Conservation (phyloP, 164 flowering plant genomes). For the Cinnamomum micranthum region DNA sequence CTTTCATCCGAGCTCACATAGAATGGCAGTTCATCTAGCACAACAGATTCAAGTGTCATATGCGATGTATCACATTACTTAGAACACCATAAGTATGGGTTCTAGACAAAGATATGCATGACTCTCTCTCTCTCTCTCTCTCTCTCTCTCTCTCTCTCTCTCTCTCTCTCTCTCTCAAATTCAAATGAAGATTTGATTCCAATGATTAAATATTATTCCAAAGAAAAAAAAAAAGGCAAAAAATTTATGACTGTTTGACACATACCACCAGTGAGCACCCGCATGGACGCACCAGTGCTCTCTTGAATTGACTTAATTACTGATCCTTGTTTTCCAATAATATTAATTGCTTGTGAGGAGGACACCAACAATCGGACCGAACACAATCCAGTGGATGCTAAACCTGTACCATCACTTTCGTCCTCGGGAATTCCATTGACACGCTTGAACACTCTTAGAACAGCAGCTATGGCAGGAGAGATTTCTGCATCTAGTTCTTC, state of each 20-base stretch:
- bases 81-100: no score
- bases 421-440: constrained; percentile 56
- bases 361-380: constrained; percentile 71
- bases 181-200: no score
- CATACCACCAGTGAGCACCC: constrained; percentile 73
- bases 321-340: constrained; percentile 95
- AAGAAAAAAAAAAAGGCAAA: not conserved
- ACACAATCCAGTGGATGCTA: constrained; percentile 46
- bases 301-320: constrained; percentile 83
- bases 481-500: constrained; percentile 76
- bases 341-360: constrained; percentile 72
- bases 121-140: no score
- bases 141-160: no score
- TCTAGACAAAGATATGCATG: no score
- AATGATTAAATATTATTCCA: not conserved
- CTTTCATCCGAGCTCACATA: constrained; percentile 79
- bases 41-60: not conserved
- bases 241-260: not conserved
- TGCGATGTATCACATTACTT: not conserved
- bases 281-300: constrained; percentile 60
- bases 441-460: constrained; percentile 73
- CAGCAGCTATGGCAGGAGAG: constrained; percentile 96
- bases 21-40: constrained; percentile 61
- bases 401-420: constrained; percentile 34
- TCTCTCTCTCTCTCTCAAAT: no score